Evolutionary conservation across 768 basidiomycete genomes (phyloP).

Genomic region (Kondoa subrosea): DNA sequence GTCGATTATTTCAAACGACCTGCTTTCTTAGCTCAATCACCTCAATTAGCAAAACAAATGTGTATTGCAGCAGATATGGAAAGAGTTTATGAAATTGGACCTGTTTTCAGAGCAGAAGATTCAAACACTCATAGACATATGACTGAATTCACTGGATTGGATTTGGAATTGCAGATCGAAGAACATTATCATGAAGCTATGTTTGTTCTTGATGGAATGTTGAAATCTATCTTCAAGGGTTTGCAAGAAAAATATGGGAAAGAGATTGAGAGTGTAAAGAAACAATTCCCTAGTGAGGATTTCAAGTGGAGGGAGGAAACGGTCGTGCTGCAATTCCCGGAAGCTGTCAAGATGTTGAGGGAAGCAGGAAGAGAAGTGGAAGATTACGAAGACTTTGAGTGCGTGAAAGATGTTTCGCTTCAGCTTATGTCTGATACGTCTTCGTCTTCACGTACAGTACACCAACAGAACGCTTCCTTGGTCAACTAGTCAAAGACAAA

Average conservation of each 20-base stretch:
- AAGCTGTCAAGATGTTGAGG: conserved; percentile 71
- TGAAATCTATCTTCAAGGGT: conserved; percentile 70
- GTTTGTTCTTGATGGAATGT: conserved; percentile 72
- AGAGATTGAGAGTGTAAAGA: conserved; percentile 64
- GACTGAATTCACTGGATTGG: conserved; percentile 95
- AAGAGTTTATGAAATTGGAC: conserved; percentile 88
- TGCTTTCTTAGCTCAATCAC: conserved; percentile 89
- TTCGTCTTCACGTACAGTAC: conserved; percentile 43
- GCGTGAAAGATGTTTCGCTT: conserved; percentile 14
- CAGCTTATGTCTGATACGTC: not conserved
- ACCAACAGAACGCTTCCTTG: conserved; percentile 84
- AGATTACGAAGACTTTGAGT: conserved; percentile 67
- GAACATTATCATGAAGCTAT: conserved; percentile 98
- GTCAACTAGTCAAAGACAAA: conserved; percentile 72
- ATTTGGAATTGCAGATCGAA: conserved; percentile 97
- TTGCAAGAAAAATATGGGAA: conserved; percentile 56
- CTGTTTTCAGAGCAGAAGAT: conserved; percentile 92
- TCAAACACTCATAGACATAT: conserved; percentile 89
- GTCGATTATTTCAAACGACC: conserved; percentile 91
- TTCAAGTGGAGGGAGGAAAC: conserved; percentile 91
- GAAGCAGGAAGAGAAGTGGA: conserved; percentile 69
- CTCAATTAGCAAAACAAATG: conserved; percentile 98
- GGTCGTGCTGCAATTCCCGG: conserved; percentile 61
- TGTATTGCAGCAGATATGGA: conserved; percentile 97
- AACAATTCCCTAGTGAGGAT: conserved; percentile 86